Percentiles rank a stretch among this genome's conserved stretches.
These are phyloP conservation scores for Cordyceps farinosa DNA, from an alignment of 2,329 filamentous ascomycete genomes.

Conservation along the genomic window DNA sequence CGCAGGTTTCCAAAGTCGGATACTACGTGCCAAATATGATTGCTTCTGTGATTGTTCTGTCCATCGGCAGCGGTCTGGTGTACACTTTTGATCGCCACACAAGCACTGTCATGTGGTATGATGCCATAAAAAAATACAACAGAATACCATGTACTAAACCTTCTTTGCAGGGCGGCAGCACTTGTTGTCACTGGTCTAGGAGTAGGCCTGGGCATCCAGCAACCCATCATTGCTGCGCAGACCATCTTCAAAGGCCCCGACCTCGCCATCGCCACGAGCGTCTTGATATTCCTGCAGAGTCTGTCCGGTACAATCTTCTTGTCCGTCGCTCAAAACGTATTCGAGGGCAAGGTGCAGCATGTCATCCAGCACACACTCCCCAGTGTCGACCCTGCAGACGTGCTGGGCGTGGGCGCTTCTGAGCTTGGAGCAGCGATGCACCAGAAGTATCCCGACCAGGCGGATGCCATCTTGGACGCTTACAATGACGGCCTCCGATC, in stretches of 20 bases:
- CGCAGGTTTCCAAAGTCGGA: constrained; percentile 11
- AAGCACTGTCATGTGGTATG: constrained; percentile 13
- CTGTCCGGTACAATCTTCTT: constrained; percentile 20
- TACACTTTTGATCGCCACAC: constrained; percentile 15
- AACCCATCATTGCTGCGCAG: constrained; percentile 21
- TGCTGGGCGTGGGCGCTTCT: constrained; percentile 7
- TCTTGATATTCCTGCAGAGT: constrained; percentile 17
- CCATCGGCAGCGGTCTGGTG: constrained; percentile 16
- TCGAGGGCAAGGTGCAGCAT: background rate
- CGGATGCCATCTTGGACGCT: constrained; percentile 28
- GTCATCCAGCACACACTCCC: background rate
- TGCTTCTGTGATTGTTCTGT: constrained; percentile 8
- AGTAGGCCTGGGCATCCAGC: constrained; percentile 18
- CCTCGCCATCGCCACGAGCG: constrained; percentile 20
- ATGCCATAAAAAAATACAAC: background rate
- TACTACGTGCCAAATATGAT: constrained; percentile 23
- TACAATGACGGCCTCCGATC: constrained; percentile 55
- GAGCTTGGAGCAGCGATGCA: background rate
- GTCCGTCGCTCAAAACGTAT: constrained; percentile 20
- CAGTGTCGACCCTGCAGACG: constrained; percentile 4
- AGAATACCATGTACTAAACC: background rate
- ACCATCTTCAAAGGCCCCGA: constrained; percentile 19
- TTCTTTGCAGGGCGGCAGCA: constrained; percentile 11
- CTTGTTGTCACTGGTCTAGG: constrained; percentile 19
- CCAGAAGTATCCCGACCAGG: background rate